These are phyloP conservation scores for Synchytrium microbalum DNA, from an alignment of 371 early-diverging fungal genomes.

Conservation along the genomic window DNA sequence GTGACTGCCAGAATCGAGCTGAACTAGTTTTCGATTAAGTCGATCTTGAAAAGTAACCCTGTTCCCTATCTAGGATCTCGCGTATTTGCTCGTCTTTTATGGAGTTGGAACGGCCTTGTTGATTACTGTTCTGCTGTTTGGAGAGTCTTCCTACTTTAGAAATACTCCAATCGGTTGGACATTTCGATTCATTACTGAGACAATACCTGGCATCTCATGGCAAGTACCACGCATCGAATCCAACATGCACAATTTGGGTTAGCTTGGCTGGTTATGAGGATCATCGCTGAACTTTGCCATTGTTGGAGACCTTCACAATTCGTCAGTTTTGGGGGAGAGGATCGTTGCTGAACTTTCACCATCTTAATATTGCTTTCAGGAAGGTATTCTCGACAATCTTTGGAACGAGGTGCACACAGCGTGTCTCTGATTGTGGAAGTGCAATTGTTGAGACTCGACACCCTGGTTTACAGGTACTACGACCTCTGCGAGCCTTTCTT, in stretches of 20 bases:
- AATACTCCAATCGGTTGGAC: slow-evolving; percentile 8
- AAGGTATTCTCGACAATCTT: slow-evolving; percentile 3
- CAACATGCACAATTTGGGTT: slow-evolving; percentile 6
- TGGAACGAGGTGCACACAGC: neutral
- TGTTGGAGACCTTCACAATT: neutral
- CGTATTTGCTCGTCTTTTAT: too few species aligned
- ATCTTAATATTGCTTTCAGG: neutral
- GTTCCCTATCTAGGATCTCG: too few species aligned
- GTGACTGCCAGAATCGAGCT: too few species aligned
- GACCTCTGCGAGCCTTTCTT: neutral
- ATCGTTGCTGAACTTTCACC: neutral
- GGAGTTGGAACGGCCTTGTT: neutral
- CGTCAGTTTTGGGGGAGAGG: too few species aligned
- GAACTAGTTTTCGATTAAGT: too few species aligned
- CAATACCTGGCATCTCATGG: neutral
- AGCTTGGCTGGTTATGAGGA: slow-evolving; percentile 1
- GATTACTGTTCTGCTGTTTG: slow-evolving; percentile 1
- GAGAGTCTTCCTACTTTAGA: slow-evolving; percentile 8
- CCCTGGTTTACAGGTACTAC: slow-evolving; percentile 11
- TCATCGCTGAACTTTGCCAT: neutral
- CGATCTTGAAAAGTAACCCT: too few species aligned
- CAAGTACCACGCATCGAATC: neutral
- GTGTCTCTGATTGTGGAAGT: neutral
- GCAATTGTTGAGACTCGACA: slow-evolving; percentile 9
- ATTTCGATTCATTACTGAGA: slow-evolving; percentile 9